Evolutionary conservation across 768 basidiomycete species (phyloP).

Genomic region (Megacollybia marginata): DNA sequence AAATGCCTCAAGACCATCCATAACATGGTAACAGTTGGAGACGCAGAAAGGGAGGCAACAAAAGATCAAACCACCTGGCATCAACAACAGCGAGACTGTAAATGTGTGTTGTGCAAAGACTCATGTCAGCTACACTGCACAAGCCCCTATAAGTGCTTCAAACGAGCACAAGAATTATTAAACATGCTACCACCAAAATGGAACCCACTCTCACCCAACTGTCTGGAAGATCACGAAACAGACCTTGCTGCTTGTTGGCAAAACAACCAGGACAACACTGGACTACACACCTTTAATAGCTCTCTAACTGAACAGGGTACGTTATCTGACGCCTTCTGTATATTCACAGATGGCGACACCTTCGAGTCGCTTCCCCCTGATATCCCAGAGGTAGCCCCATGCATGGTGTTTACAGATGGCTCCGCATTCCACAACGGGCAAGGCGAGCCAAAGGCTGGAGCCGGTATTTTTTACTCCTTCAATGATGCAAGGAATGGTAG

Average conservation of each 20-base stretch:
- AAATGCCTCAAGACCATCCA: slow-evolving; percentile 3
- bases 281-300: slow-evolving; percentile 3
- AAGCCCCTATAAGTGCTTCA: slow-evolving; percentile 4
- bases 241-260: neutral
- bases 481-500: neutral
- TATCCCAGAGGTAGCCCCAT: neutral
- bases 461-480: slow-evolving; percentile 4
- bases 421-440: slow-evolving; percentile 8
- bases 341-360: slow-evolving; percentile 3
- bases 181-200: slow-evolving; percentile 5
- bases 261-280: too few relatives aligned
- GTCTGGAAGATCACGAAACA: slow-evolving; percentile 6
- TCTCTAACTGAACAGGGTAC: slow-evolving; percentile 1
- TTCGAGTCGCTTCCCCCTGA: neutral
- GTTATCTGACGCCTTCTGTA: slow-evolving; percentile 2
- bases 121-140: slow-evolving; percentile 1
- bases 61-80: neutral
- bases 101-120: slow-evolving; percentile 1
- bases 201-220: slow-evolving; percentile 3
- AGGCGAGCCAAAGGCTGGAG: slow-evolving; percentile 7
- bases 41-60: slow-evolving; percentile 1
- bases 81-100: slow-evolving; percentile 1
- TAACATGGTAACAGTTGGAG: slow-evolving; percentile 1
- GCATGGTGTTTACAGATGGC: slow-evolving; percentile 9
- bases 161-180: slow-evolving; percentile 1